Evolutionary conservation across 208 protist genomes (phyloP).

Genomic region (Leptomonas pyrrhocoris): DNA sequence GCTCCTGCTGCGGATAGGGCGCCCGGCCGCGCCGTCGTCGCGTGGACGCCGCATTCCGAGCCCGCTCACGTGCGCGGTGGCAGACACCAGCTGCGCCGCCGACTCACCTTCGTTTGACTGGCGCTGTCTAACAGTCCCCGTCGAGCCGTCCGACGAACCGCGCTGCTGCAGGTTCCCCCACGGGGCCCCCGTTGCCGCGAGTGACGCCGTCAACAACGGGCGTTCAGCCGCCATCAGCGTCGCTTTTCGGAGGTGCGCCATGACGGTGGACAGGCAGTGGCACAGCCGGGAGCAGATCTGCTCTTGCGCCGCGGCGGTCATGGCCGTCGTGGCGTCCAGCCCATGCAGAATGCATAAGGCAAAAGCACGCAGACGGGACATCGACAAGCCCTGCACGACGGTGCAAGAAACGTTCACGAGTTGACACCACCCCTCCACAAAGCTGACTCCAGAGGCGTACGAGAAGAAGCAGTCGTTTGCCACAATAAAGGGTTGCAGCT

Average conservation of each 20-base stretch:
- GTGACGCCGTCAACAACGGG: background rate
- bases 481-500: constrained; percentile 60
- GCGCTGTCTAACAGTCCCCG: background rate
- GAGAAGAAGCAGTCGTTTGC: constrained; percentile 80
- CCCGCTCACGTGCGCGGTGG: background rate
- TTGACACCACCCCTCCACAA: constrained; percentile 82
- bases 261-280: constrained; percentile 66
- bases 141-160: background rate
- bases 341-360: constrained; percentile 47
- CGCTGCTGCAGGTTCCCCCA: background rate
- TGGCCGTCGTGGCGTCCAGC: constrained; percentile 48
- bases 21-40: background rate
- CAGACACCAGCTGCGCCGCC: background rate
- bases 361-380: constrained; percentile 52
- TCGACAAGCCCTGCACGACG: constrained; percentile 42
- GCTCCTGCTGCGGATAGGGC: background rate
- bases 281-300: constrained; percentile 64
- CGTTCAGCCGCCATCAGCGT: background rate
- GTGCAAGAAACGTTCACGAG: constrained; percentile 55
- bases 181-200: background rate
- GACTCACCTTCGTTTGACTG: background rate
- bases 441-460: constrained; percentile 70
- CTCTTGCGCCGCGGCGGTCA: constrained; percentile 83
- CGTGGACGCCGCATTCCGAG: constrained; percentile 23
- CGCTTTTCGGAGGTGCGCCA: constrained; percentile 46